phyloP scores from a whole-genome alignment of 2,329 filamentous ascomycete genomes.

The Emergomyces orientalis region DNA sequence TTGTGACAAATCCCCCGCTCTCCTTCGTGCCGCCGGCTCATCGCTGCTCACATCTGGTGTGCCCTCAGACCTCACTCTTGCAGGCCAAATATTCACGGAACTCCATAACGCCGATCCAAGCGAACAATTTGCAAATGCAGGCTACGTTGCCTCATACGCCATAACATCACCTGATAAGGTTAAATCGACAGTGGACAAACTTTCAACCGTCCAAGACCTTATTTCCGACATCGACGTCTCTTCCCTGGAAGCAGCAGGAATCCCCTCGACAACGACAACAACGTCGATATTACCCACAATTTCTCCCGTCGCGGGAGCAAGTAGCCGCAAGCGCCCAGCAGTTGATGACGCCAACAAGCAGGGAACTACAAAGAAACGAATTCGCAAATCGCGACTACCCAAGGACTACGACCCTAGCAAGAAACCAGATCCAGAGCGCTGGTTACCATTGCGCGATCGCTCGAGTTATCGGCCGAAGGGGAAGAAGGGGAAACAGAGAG shows the following conservation, averaged over 20 bases:
- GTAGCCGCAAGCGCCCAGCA: slow-evolving; percentile 34
- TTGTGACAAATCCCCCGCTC: slow-evolving; percentile 49
- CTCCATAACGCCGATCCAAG: slow-evolving; percentile 55
- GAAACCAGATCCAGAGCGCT: slow-evolving; percentile 79
- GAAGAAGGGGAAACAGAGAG: slow-evolving; percentile 82
- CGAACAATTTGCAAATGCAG: slow-evolving; percentile 64
- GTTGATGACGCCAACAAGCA: slow-evolving; percentile 20
- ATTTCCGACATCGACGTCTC: slow-evolving; percentile 36
- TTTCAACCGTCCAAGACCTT: slow-evolving; percentile 35
- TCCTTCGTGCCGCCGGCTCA: slow-evolving; percentile 73
- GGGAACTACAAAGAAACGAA: slow-evolving; percentile 30
- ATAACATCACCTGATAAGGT: slow-evolving; percentile 36
- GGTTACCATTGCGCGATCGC: slow-evolving; percentile 82
- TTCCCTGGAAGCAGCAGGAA: slow-evolving; percentile 38
- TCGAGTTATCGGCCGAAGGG: slow-evolving; percentile 84
- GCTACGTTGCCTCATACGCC: slow-evolving; percentile 75
- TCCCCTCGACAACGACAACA: slow-evolving; percentile 28
- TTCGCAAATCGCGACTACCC: slow-evolving; percentile 39
- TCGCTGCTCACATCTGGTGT: slow-evolving; percentile 69
- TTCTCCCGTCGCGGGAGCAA: slow-evolving; percentile 21
- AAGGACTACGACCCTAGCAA: slow-evolving; percentile 58
- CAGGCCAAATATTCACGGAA: slow-evolving; percentile 68
- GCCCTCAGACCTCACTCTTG: slow-evolving; percentile 56
- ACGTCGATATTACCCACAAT: slow-evolving; percentile 23
- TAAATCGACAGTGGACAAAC: slow-evolving; percentile 28